These are phyloP conservation scores for Vigna unguiculata DNA, from an alignment of 306 rosid species.

Conservation along the genomic window DNA sequence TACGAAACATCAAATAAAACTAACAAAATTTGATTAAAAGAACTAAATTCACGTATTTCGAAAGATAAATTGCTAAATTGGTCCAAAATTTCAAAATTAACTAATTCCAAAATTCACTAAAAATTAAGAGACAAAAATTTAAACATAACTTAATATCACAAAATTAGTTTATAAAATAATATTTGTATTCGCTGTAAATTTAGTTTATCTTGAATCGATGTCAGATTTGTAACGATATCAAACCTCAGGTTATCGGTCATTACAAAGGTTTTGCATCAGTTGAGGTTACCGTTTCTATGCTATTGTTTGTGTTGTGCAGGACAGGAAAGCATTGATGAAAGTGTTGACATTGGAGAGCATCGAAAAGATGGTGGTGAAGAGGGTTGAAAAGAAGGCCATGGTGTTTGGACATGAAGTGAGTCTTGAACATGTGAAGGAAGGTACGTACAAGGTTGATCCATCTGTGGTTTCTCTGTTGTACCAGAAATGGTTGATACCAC, in stretches of 20 bases:
- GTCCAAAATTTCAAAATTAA: too few relatives aligned
- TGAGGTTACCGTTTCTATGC: background rate
- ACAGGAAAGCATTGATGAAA: constrained; percentile 66
- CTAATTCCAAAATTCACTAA: too few relatives aligned
- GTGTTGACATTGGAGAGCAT: constrained; percentile 63
- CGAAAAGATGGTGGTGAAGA: constrained; percentile 67
- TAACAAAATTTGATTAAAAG: too few relatives aligned
- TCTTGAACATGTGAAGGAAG: background rate
- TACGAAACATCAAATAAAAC: too few relatives aligned
- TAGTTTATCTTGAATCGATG: too few relatives aligned
- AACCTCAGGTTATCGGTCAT: background rate
- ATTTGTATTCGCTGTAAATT: too few relatives aligned
- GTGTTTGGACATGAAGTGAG: constrained; percentile 69
- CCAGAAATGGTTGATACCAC: constrained; percentile 76
- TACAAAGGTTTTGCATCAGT: background rate
- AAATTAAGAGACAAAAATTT: too few relatives aligned
- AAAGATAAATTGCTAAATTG: too few relatives aligned
- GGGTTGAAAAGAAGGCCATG: constrained; percentile 76
- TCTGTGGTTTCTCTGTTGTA: constrained; percentile 56
- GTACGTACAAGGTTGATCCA: constrained; percentile 61
- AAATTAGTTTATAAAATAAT: too few relatives aligned
- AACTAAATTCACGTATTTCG: too few relatives aligned
- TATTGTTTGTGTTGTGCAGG: constrained; percentile 43
- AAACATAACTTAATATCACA: too few relatives aligned
- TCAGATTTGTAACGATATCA: too few relatives aligned